Percentiles rank a stretch among this genome's conserved stretches.
Evolutionary conservation across 805 yeast species (phyloP).

Genomic region (Yarrowia hollandica): DNA sequence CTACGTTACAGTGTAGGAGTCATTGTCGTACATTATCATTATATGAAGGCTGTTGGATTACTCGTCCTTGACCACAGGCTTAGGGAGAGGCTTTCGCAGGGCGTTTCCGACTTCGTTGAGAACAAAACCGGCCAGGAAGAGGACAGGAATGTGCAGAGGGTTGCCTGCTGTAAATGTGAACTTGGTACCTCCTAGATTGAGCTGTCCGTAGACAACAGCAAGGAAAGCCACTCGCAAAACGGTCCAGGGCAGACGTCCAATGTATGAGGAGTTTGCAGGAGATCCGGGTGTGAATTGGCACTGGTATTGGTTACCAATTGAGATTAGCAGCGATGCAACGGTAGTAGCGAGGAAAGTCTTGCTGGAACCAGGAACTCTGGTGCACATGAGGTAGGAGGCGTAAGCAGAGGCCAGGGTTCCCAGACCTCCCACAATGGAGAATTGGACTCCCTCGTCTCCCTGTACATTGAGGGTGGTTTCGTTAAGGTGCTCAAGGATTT

Average conservation of each 20-base stretch:
- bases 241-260: constrained; percentile 25
- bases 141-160: constrained; percentile 9
- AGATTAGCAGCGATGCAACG: neutral
- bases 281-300: neutral
- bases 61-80: constrained; percentile 14
- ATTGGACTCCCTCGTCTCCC: constrained; percentile 20
- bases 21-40: constrained; percentile 1
- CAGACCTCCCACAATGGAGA: neutral
- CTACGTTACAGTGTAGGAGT: too few relatives aligned
- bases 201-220: neutral
- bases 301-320: constrained; percentile 26
- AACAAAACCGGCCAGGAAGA: constrained; percentile 15
- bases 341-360: constrained; percentile 15
- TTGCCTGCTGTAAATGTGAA: constrained; percentile 7
- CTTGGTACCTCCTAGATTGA: neutral
- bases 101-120: constrained; percentile 9
- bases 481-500: neutral
- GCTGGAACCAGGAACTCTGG: neutral
- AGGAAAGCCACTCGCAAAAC: constrained; percentile 12
- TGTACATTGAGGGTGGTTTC: neutral
- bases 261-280: constrained; percentile 15
- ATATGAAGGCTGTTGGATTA: too few relatives aligned
- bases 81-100: constrained; percentile 13
- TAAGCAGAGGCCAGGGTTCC: constrained; percentile 9
- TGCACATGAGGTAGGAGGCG: constrained; percentile 15